Evolutionary conservation across 306 rosid genomes (phyloP).

Genomic region (Sicyos baderoa): DNA sequence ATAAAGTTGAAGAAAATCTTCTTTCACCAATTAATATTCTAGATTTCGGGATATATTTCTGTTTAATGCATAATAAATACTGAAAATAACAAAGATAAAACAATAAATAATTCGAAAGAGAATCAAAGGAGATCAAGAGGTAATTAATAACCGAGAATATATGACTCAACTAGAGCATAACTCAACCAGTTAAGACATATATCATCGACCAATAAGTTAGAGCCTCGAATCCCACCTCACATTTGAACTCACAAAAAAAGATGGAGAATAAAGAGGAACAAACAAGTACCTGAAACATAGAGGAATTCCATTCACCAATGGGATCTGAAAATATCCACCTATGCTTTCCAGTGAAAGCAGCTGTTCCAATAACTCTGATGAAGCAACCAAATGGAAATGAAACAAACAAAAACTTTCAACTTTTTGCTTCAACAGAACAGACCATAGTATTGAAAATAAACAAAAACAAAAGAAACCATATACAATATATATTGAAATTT

Average conservation of each 20-base stretch:
- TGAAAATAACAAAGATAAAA: background rate
- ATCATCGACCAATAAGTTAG: background rate
- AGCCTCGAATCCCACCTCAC: background rate
- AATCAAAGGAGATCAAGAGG: background rate
- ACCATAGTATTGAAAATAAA: background rate
- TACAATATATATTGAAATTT: background rate
- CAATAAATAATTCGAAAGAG: background rate
- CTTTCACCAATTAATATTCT: background rate
- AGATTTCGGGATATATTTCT: background rate
- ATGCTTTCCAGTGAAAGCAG: slow-evolving; percentile 61
- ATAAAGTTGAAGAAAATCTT: slow-evolving; percentile 1
- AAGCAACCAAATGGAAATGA: slow-evolving; percentile 19
- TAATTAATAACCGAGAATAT: background rate
- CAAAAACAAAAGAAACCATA: background rate
- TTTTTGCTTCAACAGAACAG: background rate
- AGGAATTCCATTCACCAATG: slow-evolving; percentile 32
- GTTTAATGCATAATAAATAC: slow-evolving; percentile 3
- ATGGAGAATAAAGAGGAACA: background rate
- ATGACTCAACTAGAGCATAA: background rate
- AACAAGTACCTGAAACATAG: slow-evolving; percentile 35
- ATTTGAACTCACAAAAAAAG: background rate
- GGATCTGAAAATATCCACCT: slow-evolving; percentile 59
- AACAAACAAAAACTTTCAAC: background rate
- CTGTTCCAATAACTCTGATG: slow-evolving; percentile 58
- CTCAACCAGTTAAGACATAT: background rate